Conservation (phyloP, 345 rosid genomes). For the Corchorus olitorius region DNA sequence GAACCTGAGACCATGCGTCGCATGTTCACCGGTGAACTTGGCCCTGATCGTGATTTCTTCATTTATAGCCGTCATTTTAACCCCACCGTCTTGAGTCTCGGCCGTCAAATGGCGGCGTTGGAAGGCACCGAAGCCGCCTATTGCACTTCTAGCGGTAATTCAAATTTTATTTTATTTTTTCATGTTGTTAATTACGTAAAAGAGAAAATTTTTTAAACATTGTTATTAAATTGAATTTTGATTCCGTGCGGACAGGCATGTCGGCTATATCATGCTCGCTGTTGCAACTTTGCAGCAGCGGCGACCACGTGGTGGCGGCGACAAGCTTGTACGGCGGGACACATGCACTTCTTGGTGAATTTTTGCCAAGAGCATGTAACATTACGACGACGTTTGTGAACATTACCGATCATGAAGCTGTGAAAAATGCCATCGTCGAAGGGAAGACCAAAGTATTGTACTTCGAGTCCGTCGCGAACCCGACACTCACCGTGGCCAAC, state of each 20-base stretch:
- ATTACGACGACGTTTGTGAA: conserved; percentile 88
- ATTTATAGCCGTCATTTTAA: conserved; percentile 97
- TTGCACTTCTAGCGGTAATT: conserved; percentile 91
- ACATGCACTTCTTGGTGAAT: conserved; percentile 84
- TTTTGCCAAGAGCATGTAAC: conserved; percentile 78
- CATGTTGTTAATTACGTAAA: neutral
- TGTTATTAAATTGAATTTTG: neutral
- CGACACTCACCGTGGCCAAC: conserved; percentile 77
- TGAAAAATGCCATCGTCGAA: conserved; percentile 55
- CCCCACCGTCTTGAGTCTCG: conserved; percentile 89
- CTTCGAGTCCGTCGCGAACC: conserved; percentile 88
- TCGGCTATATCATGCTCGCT: conserved; percentile 92
- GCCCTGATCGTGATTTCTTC: conserved; percentile 92
- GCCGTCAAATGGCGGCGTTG: conserved; percentile 97
- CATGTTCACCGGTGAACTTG: conserved; percentile 93
- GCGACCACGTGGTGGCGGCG: conserved; percentile 94
- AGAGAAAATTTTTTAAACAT: neutral
- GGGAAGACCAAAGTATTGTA: conserved; percentile 78
- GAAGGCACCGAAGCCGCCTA: conserved; percentile 98
- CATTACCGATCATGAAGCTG: conserved; percentile 55
- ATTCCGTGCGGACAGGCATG: conserved; percentile 58
- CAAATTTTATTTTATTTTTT: too few species aligned
- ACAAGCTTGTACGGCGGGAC: conserved; percentile 85
- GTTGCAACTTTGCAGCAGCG: conserved; percentile 91
- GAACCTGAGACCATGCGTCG: conserved; percentile 94